Base-by-base conservation (phyloP, 257 asterid species). In the Solanum dulcamara region DNA sequence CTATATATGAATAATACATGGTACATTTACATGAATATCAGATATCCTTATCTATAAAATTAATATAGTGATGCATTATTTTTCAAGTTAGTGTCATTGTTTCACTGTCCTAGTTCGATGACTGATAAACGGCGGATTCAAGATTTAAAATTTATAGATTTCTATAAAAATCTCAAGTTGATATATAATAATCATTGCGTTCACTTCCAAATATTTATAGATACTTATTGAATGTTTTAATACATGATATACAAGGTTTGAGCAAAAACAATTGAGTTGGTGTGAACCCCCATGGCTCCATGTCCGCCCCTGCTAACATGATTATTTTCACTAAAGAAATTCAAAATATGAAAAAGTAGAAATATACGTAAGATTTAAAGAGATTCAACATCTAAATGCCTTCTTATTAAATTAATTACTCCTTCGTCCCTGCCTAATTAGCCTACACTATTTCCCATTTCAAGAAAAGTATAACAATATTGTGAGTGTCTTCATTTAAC, bases 111-210 rank as follows among this genome's bases (percentile, higher is more conserved):
- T 20, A 44, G n/a, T n/a, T n/a, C n/a, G n/a, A n/a, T n/a, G n/a
- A 51, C 10, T 0, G 6, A 3, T 5, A 3, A 2, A 4, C 2
- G 1, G 2, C 0, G 3, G 0, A 24, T 2, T 0, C 14, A 11
- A 0, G 0, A 60, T 60, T 24, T 1, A 11, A 60, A 60, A 11
- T 60, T 0, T 60, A 24, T 24, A 24, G 0, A 0, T 60, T 60
- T 22, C 5, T 10, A 24, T 0, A 4, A 2, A 0, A 59, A 59
- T 24, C 1, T 59, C 8, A 24, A 59, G 0, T 10, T 59, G 10
- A 24, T 10, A 10, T 4, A n/a, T 1, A 24, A n/a, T 24, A 1
- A 59, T 59, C n/a, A 59, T 0, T 24, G 2, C 0, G 0, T 59
- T 62, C 2, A 26, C 10, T 0, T 62, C 0, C 2, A 62, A 2